Evolutionary conservation across 2,329 filamentous ascomycete genomes (phyloP), one percentile per base, ranked within the genome.

Genomic region (Dryadomyces quercivorus): DNA sequence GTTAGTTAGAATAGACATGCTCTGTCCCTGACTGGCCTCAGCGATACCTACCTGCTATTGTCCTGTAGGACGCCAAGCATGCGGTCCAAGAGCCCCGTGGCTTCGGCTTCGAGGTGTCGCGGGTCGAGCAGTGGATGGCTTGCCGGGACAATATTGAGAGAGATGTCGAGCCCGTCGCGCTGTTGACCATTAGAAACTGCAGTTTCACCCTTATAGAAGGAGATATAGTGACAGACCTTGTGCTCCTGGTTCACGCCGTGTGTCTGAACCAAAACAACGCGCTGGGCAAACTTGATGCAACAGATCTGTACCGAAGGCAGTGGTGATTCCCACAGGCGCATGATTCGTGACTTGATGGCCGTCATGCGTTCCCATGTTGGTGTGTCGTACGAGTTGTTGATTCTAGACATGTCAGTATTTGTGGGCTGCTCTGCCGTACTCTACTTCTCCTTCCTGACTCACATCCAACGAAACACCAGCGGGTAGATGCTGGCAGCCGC

Each of bases 231-330:
- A 44, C 80, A 68, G 79, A 95, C 88, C 73, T 88, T 83, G 61
- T 87, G 86, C 65, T 97, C 92, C 55, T 82, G 76, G 61, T 88
- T 86, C 56, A 85, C 72, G 49, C 88, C 88, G n/a, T 85, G 83
- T 12, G 89, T 96, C 69, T 98, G 92, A 18, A 90, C 88, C 60
- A 96, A 80, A 47, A 98, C 86, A 47, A 97, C 88, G 59, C 88
- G 84, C 72, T 98, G 92, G 42, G 89, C 85, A 68, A 98, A 98
- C 70, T 98, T 98, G 76, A 97, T 85, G 72, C 93, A 97, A 75
- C 90, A 95, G 67, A 97, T 85, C 63, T 85, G 85, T 59, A 97
- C 81, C 2, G 88, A 85, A 13, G 85, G 77, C 15, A 81, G 73
- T 18, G 88, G 84, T 46, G 75, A 79, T 62, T 96, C 92, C 92